A percentile compares a stretch with the other conserved stretches of the same genome.
Conservation (phyloP, 208 protist genomes). For the Naegleria lovaniensis region DNA sequence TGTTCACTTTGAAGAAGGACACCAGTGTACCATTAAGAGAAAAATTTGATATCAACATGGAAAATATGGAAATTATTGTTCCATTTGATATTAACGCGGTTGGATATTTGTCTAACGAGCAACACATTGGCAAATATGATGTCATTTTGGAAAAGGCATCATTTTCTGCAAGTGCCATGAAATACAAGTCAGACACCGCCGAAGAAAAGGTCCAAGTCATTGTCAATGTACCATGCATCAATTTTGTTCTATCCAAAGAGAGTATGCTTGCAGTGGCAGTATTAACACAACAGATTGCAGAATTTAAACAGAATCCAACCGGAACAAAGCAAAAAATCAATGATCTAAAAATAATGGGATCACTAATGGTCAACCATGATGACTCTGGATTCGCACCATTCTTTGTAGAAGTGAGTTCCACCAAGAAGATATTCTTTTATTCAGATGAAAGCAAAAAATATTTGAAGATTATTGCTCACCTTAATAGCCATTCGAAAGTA, state of each 20-base stretch:
- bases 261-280: not conserved
- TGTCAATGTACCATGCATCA: not conserved
- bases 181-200: not conserved
- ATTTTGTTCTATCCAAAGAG: not conserved
- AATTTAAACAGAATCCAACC: conserved; percentile 3
- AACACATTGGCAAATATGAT: not conserved
- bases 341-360: not conserved
- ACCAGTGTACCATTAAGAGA: not conserved
- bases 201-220: not conserved
- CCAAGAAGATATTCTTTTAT: conserved; percentile 1
- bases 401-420: not conserved
- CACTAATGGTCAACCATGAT: not conserved
- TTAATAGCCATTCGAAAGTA: not conserved
- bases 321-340: not conserved
- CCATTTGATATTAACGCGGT: not conserved
- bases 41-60: not conserved
- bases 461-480: not conserved
- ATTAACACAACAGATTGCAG: not conserved
- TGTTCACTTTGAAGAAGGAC: not conserved
- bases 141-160: not conserved
- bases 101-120: not conserved
- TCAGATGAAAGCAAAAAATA: not conserved
- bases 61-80: not conserved
- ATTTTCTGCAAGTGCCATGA: not conserved
- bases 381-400: not conserved